A percentile compares a stretch with the other conserved stretches of the same genome.
phyloP scores from a whole-genome alignment of 192 early-diverging fungal species.

The Martensiomyces pterosporus region DNA sequence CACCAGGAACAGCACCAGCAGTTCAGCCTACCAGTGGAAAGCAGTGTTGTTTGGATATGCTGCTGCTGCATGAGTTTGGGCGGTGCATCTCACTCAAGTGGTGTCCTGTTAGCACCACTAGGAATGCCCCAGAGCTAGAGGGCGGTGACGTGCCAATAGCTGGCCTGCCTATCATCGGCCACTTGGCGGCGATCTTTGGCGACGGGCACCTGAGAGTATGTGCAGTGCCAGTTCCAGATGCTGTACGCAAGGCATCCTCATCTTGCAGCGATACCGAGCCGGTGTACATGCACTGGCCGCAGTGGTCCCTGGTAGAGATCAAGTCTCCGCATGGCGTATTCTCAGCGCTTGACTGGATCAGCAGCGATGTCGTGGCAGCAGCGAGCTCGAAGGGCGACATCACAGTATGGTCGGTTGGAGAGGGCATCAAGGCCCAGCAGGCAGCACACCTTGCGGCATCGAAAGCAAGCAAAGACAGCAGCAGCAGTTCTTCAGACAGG shows the following conservation, averaged over 20 bases:
- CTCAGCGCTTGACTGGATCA: conserved; percentile 29
- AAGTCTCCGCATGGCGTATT: conserved; percentile 22
- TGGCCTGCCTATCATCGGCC: conserved; percentile 8
- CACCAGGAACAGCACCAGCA: too few relatives aligned
- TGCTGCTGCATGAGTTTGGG: conserved; percentile 28
- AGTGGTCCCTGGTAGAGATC: conserved; percentile 19
- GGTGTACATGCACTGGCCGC: conserved; percentile 28
- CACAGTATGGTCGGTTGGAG: conserved; percentile 15
- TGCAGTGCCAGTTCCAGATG: conserved; percentile 18
- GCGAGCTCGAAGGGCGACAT: conserved; percentile 24
- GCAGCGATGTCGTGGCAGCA: conserved; percentile 23
- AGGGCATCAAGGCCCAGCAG: conserved; percentile 8
- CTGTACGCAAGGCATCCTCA: too few relatives aligned
- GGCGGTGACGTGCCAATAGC: too few relatives aligned
- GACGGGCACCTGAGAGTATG: conserved; percentile 36
- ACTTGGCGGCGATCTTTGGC: conserved; percentile 35
- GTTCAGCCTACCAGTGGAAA: too few relatives aligned
- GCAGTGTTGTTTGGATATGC: conserved; percentile 14
- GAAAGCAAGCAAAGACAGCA: too few relatives aligned
- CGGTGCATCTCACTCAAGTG: conserved; percentile 25
- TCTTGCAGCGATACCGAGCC: not conserved
- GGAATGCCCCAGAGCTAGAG: not conserved
- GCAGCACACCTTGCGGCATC: too few relatives aligned
- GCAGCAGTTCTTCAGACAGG: too few relatives aligned
- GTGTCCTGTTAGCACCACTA: conserved; percentile 28